A percentile compares a stretch with the other conserved stretches of the same genome.
Evolutionary conservation across 108 stramenopile genomes (phyloP).

Genomic region (Fragilariopsis cylindrus): DNA sequence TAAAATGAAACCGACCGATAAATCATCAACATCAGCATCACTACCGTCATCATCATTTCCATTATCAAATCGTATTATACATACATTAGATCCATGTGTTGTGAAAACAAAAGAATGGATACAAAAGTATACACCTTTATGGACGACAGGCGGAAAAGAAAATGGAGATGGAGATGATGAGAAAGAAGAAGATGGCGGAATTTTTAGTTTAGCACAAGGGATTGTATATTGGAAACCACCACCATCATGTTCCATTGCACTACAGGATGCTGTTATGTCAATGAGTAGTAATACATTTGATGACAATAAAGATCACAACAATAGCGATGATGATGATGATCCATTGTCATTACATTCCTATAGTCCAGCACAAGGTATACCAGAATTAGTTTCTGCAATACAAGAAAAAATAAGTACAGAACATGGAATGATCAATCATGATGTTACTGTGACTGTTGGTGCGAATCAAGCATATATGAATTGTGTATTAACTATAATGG

Average conservation of each 20-base stretch:
- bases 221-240: constrained; percentile 87
- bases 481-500: constrained; percentile 76
- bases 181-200: constrained; percentile 53
- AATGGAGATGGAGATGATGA: not conserved
- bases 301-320: not conserved
- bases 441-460: constrained; percentile 92
- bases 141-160: constrained; percentile 22
- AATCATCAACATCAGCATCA: no score
- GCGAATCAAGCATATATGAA: constrained; percentile 95
- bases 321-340: not conserved
- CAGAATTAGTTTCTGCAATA: constrained; percentile 54
- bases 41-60: not conserved
- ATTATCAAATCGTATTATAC: not conserved
- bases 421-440: constrained; percentile 58
- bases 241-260: constrained; percentile 29
- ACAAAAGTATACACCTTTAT: constrained; percentile 51
- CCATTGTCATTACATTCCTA: constrained; percentile 58
- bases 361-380: constrained; percentile 80
- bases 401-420: constrained; percentile 54
- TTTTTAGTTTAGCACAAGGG: constrained; percentile 84
- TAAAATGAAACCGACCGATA: no score
- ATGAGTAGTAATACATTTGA: not conserved
- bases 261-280: constrained; percentile 25
- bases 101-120: constrained; percentile 79
- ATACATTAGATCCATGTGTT: constrained; percentile 83